Base-by-base conservation (phyloP, 805 yeast genomes). In the Cephaloascus fragrans region DNA sequence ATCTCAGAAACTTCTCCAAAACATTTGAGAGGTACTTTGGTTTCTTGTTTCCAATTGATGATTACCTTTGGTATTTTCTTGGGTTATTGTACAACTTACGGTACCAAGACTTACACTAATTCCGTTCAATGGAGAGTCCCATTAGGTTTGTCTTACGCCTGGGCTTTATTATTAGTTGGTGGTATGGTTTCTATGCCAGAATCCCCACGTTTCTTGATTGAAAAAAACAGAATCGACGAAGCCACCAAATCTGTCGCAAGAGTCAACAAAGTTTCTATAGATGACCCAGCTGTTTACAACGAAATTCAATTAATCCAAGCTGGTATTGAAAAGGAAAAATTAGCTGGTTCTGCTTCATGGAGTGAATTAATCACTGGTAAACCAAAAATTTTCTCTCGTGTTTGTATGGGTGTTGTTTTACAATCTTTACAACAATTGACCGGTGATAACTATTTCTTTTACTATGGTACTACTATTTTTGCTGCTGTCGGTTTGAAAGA, bases 1-100 rank as follows among this genome's bases (percentile, higher is more conserved):
- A 78, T 80, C 50, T 70, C 82, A 32, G 89, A 81, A 57, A 68
- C 80, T 42, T 62, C 87, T 41, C 89, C 89, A 51, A 79, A 77
- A 48, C 73, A 71, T 39, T 60, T 80, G 34, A 75, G 88, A 73
- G 87, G 87, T 57, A 67, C 83, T 32, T 67, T 80, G 42, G 86
- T 81, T 38, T 74, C 81, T 32, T 73, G 77, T 49, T 81, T 72
- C 67, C 88, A 81, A 61, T 65, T 81, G 56, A 75, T 72, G 72
- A 73, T 80, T 46, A 80, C 87, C 33, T 61, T 74, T 37, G 88
- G 87, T 64, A 80, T 80, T 48, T 75, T 80, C 55, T 57, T 80
- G 43, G 88, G 87, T 52, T 77, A 78, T 63, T 72, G 83, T 60
- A 67, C 77, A 35, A 76, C 75, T 40, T 80, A 66, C 54, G 86